Percentiles rank a stretch among this genome's conserved stretches.
These are phyloP conservation scores for Trichoderma sp. DNA, from an alignment of 2,329 filamentous ascomycete genomes.

Conservation along the genomic window DNA sequence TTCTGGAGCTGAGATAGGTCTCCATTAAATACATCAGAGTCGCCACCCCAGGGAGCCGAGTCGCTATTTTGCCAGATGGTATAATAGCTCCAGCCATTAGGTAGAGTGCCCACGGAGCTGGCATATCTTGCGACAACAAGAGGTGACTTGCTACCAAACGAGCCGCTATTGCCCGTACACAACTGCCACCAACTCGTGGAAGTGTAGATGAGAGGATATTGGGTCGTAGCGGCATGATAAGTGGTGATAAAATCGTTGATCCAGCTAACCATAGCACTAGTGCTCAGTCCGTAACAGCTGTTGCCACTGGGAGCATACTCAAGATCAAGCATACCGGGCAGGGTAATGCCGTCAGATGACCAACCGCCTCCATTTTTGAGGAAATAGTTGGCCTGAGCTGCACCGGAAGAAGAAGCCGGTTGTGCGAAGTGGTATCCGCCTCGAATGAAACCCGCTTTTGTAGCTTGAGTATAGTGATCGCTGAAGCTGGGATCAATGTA, in stretches of 20 bases:
- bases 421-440: constrained; percentile 60
- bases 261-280: constrained; percentile 52
- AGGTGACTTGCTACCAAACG: constrained; percentile 49
- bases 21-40: constrained; percentile 32
- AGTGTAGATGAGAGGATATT: constrained; percentile 56
- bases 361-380: constrained; percentile 56
- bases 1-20: constrained; percentile 28
- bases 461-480: constrained; percentile 52
- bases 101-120: constrained; percentile 46
- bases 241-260: constrained; percentile 55
- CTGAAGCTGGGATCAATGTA: constrained; percentile 50
- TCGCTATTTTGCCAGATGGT: constrained; percentile 48
- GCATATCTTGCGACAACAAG: constrained; percentile 51
- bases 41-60: constrained; percentile 28
- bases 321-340: constrained; percentile 60
- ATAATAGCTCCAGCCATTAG: constrained; percentile 54
- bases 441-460: constrained; percentile 53
- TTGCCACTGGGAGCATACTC: constrained; percentile 46
- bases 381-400: constrained; percentile 55
- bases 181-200: constrained; percentile 55
- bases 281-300: constrained; percentile 50
- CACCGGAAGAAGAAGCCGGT: constrained; percentile 46
- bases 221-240: constrained; percentile 48
- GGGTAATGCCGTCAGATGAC: constrained; percentile 54
- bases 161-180: constrained; percentile 53